Evolutionary conservation across 192 early-diverging fungal genomes (phyloP), one percentile per base, ranked within the genome.

Genomic region (Coemansia sp.): DNA sequence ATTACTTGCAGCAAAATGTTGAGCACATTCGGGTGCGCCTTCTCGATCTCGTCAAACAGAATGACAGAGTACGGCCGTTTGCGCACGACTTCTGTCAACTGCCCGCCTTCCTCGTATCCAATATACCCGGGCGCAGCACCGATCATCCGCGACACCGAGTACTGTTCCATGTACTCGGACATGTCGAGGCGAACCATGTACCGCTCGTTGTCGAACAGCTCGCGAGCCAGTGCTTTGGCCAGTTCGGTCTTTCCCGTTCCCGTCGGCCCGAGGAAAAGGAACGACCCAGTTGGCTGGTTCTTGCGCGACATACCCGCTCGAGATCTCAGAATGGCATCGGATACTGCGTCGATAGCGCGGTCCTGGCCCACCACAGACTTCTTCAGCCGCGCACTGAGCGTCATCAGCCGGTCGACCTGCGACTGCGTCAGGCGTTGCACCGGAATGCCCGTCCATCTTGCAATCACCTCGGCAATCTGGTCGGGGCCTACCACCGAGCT

Each of bases 41-140:
- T 99, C 63, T 99, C 97, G 55, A 99, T 90, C 79, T 99, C 97
- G 78, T 99, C 97, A 68, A 99, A 92, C 22, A 99, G 86, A 20
- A 99, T 82, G 7, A 99, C 94, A 27, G 86, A 88, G 84, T 97
- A 97, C 14, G 96, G 95, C 37, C 88, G 86, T 59, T 92, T 85
- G 52, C 97, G 88, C 37, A 99, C 88, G 4, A 89, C 82, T 81
- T 99, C 97, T 11, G 95, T 99, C 45, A 99, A 81, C 66, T 99
- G 92, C 6, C 96, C 96, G 54, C 96, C 95, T 62, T 94, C 91
- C 56, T 98, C 96, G 70, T 94, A 91, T 26, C 97, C 97, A 65
- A 99, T 86, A 72, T 99, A 98, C 4, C 97, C 97, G 3, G 95
- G 95, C 12, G 97, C 95, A 9, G 93, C 86, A 39, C 97, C 97